Evolutionary conservation across 2,329 filamentous ascomycete genomes (phyloP).

Genomic region (Fusarium proliferatum): DNA sequence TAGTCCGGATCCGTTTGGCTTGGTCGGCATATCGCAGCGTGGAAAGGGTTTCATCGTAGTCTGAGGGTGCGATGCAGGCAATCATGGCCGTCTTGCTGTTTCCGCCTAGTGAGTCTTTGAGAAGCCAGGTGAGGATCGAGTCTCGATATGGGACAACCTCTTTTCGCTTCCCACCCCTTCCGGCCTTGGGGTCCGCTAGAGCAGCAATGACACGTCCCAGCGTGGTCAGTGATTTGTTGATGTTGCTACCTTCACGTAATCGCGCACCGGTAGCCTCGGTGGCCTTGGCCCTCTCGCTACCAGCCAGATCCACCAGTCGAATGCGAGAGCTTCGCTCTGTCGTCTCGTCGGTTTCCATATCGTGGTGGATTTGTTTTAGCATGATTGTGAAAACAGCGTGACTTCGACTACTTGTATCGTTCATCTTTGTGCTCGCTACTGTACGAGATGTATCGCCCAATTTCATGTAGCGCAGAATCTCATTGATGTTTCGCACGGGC

Average conservation of each 20-base stretch:
- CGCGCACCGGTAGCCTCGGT: constrained; percentile 94
- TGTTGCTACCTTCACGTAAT: constrained; percentile 94
- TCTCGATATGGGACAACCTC: constrained; percentile 91
- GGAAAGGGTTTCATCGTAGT: constrained; percentile 97
- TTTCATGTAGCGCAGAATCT: constrained; percentile 92
- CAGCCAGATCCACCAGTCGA: constrained; percentile 92
- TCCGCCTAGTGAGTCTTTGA: constrained; percentile 95
- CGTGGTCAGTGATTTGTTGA: constrained; percentile 98
- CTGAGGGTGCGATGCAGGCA: constrained; percentile 92
- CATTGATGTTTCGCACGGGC: constrained; percentile 85
- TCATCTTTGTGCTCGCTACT: constrained; percentile 97
- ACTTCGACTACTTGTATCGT: constrained; percentile 95
- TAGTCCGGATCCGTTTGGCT: constrained; percentile 95
- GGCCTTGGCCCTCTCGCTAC: constrained; percentile 92
- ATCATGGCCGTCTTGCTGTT: constrained; percentile 99
- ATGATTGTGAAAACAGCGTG: constrained; percentile 99
- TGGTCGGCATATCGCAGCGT: constrained; percentile 97
- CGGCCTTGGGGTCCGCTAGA: constrained; percentile 76
- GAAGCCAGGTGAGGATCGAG: constrained; percentile 83
- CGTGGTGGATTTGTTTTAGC: constrained; percentile 97
- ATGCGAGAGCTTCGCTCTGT: constrained; percentile 95
- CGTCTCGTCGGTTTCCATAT: constrained; percentile 96
- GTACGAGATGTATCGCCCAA: constrained; percentile 89
- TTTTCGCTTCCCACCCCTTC: constrained; percentile 65
- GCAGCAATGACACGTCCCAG: constrained; percentile 96